These are phyloP conservation scores for Mycena galopus DNA, from an alignment of 768 basidiomycete genomes.

Conservation along the genomic window DNA sequence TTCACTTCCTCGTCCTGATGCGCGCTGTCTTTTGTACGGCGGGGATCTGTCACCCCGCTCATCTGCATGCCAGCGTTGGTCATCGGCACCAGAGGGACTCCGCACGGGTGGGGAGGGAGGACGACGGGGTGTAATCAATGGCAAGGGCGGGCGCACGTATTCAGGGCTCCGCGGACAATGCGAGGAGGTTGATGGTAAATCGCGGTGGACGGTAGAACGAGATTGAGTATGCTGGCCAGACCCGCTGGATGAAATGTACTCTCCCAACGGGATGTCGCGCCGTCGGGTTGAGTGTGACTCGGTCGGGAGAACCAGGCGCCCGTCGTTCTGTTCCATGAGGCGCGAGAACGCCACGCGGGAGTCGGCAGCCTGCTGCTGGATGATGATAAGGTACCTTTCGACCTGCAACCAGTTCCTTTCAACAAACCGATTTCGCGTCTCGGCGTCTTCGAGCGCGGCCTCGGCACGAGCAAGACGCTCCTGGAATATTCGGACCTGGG, in stretches of 20 bases:
- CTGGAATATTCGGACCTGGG: slow-evolving; percentile 14
- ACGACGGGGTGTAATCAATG: slow-evolving; percentile 11
- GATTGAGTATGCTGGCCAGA: not conserved
- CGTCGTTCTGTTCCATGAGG: slow-evolving; percentile 22
- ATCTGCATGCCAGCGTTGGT: not conserved
- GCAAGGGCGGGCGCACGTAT: not conserved
- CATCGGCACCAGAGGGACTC: not conserved
- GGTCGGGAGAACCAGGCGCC: not conserved
- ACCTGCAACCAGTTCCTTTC: slow-evolving; percentile 31
- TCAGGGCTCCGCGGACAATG: not conserved
- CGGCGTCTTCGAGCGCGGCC: slow-evolving; percentile 31
- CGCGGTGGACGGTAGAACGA: not conserved
- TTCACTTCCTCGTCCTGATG: not conserved
- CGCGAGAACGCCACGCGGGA: slow-evolving; percentile 31
- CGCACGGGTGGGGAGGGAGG: not conserved
- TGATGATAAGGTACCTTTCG: slow-evolving; percentile 18
- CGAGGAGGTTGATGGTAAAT: not conserved
- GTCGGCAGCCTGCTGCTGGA: slow-evolving; percentile 29
- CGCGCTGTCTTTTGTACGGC: slow-evolving; percentile 26
- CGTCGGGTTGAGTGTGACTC: not conserved
- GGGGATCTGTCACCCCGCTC: not conserved
- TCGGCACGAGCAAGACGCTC: slow-evolving; percentile 31
- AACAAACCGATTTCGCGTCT: slow-evolving; percentile 23
- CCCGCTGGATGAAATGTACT: not conserved
- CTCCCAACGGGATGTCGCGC: not conserved